Percentiles rank a stretch among this genome's conserved stretches.
phyloP scores from a whole-genome alignment of 2,329 filamentous ascomycete genomes.

The Stemphylium vesicarium region DNA sequence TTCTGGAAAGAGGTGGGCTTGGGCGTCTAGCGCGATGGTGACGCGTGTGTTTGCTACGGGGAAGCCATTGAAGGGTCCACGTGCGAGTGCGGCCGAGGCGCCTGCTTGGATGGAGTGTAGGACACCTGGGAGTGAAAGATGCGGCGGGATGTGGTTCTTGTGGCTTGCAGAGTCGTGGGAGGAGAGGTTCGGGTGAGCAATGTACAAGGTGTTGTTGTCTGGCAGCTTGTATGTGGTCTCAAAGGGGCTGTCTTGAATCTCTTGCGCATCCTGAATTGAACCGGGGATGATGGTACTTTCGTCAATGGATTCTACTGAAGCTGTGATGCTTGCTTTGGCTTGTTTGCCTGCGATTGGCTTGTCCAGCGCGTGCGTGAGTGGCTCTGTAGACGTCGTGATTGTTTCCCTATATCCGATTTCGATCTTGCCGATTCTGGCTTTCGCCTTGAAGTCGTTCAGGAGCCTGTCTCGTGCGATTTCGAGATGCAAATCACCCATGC shows the following conservation, averaged over 20 bases:
- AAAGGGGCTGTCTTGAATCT: slow-evolving; percentile 38
- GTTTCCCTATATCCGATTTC: slow-evolving; percentile 96
- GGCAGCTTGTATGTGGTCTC: slow-evolving; percentile 38
- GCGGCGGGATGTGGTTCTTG: slow-evolving; percentile 59
- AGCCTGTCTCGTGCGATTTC: slow-evolving; percentile 91
- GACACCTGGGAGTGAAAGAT: slow-evolving; percentile 58
- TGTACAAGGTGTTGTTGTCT: slow-evolving; percentile 74
- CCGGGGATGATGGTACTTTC: slow-evolving; percentile 24
- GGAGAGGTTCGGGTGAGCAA: slow-evolving; percentile 60
- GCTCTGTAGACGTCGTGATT: slow-evolving; percentile 63
- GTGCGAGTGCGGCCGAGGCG: slow-evolving; percentile 79
- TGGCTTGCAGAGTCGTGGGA: slow-evolving; percentile 42
- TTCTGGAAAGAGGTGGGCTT: slow-evolving; percentile 68
- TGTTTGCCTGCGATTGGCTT: slow-evolving; percentile 79
- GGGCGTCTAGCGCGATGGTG: slow-evolving; percentile 70
- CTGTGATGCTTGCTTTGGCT: slow-evolving; percentile 78
- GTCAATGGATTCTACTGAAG: slow-evolving; percentile 67
- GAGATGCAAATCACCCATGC: slow-evolving; percentile 95
- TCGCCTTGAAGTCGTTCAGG: slow-evolving; percentile 86
- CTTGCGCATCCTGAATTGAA: slow-evolving; percentile 22
- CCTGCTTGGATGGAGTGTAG: slow-evolving; percentile 73
- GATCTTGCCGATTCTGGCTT: slow-evolving; percentile 83
- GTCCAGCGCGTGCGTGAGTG: slow-evolving; percentile 72
- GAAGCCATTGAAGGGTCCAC: slow-evolving; percentile 80
- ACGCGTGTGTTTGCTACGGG: slow-evolving; percentile 80